Evolutionary conservation across 2,329 filamentous ascomycete genomes (phyloP).

Genomic region (Cladosporium sp.): DNA sequence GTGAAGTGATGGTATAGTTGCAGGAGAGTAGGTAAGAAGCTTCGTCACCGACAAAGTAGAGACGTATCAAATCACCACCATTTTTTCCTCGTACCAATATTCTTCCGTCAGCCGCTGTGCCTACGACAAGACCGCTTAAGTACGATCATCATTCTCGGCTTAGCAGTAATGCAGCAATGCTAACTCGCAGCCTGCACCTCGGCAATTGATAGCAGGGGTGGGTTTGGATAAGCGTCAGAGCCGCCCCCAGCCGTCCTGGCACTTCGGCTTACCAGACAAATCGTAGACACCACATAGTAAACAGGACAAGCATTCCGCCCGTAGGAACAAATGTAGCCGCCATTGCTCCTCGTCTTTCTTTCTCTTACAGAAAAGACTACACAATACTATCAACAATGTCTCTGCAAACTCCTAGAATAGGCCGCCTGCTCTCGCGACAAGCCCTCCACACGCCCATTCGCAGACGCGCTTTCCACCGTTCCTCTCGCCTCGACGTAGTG

Average conservation of each 20-base stretch:
- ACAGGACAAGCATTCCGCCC: slow-evolving; percentile 16
- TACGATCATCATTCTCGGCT: slow-evolving; percentile 1
- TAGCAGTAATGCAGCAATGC: slow-evolving; percentile 6
- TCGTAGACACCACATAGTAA: neutral
- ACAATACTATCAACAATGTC: slow-evolving; percentile 8
- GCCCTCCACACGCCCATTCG: neutral
- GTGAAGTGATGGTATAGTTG: neutral
- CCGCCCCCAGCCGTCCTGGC: slow-evolving; percentile 12
- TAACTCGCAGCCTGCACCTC: neutral
- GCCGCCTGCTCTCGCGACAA: slow-evolving; percentile 15
- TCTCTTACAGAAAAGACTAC: neutral
- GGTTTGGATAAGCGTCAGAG: slow-evolving; percentile 3
- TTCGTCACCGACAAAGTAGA: neutral
- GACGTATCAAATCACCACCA: neutral
- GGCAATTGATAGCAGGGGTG: slow-evolving; percentile 6
- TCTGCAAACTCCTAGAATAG: slow-evolving; percentile 8
- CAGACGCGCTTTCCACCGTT: slow-evolving; percentile 32
- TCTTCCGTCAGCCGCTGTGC: neutral
- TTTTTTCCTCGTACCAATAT: neutral
- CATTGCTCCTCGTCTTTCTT: slow-evolving; percentile 11
- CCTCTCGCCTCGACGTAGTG: slow-evolving; percentile 49
- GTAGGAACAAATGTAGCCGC: slow-evolving; percentile 17
- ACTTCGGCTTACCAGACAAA: slow-evolving; percentile 19
- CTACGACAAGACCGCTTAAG: neutral
- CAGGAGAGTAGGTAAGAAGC: neutral